These are phyloP conservation scores for Hericium alpestre DNA, from an alignment of 768 basidiomycete genomes.

Conservation along the genomic window DNA sequence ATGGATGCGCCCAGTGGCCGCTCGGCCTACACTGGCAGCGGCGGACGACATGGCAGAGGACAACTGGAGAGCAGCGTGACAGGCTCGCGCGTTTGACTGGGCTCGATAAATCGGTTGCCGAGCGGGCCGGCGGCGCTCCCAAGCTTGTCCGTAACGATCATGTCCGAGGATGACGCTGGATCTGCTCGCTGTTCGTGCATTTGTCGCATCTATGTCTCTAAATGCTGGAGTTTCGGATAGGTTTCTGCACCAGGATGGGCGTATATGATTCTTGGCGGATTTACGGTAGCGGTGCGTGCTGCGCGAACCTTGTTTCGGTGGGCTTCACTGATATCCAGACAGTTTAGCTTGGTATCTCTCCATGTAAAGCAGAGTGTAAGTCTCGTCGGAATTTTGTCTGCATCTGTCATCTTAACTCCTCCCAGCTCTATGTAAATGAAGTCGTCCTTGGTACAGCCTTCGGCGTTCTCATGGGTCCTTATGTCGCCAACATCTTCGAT, in stretches of 20 bases:
- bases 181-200: too few relatives aligned
- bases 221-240: too few relatives aligned
- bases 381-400: not conserved
- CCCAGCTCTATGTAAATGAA: slow-evolving; percentile 79
- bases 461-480: slow-evolving; percentile 58
- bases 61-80: not conserved
- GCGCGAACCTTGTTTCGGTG: too few relatives aligned
- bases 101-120: not conserved
- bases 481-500: slow-evolving; percentile 60
- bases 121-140: not conserved
- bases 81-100: not conserved
- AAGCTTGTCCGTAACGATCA: too few relatives aligned
- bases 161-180: too few relatives aligned
- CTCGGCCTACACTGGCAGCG: slow-evolving; percentile 19
- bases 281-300: too few relatives aligned
- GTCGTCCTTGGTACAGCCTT: slow-evolving; percentile 81
- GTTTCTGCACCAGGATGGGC: too few relatives aligned
- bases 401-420: not conserved
- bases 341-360: slow-evolving; percentile 84
- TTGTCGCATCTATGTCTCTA: too few relatives aligned
- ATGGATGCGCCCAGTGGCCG: slow-evolving; percentile 34
- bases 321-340: not conserved
- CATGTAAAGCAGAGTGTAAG: slow-evolving; percentile 59
- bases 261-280: too few relatives aligned
- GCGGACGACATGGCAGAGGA: slow-evolving; percentile 26